These are phyloP conservation scores for Nelumbo lutea DNA, from an alignment of 164 flowering plant species.

Conservation along the genomic window DNA sequence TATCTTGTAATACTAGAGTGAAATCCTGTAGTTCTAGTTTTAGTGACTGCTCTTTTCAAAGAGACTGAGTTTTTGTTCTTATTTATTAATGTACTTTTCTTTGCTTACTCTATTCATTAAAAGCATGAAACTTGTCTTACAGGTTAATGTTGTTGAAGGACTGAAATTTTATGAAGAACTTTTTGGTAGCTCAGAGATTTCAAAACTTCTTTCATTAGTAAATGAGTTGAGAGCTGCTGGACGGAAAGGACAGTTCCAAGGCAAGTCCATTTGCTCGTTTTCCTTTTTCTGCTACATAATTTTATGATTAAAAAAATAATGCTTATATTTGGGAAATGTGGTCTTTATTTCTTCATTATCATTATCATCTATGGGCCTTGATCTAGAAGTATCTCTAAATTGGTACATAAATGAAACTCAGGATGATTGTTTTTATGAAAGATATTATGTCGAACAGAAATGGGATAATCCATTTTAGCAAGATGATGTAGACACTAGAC, in stretches of 20 bases:
- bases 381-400: neutral
- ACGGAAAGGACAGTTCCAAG: conserved; percentile 69
- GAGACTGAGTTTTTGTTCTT: neutral
- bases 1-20: neutral
- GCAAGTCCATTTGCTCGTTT: conserved; percentile 34
- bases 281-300: neutral
- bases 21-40: conserved; percentile 2
- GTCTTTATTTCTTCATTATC: neutral
- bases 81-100: no score
- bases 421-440: neutral
- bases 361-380: neutral
- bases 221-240: conserved; percentile 83
- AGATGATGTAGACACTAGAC: neutral
- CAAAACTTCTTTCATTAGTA: conserved; percentile 50
- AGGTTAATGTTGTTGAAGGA: conserved; percentile 86
- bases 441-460: no score
- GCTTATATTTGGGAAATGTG: neutral
- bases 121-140: neutral
- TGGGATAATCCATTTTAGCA: no score
- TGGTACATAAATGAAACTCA: neutral
- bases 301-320: neutral
- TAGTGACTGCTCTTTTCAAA: neutral
- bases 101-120: neutral
- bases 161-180: conserved; percentile 60
- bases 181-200: conserved; percentile 45